Evolutionary conservation across 2,329 filamentous ascomycete species (phyloP).

Genomic region (Aciculosporium take): DNA sequence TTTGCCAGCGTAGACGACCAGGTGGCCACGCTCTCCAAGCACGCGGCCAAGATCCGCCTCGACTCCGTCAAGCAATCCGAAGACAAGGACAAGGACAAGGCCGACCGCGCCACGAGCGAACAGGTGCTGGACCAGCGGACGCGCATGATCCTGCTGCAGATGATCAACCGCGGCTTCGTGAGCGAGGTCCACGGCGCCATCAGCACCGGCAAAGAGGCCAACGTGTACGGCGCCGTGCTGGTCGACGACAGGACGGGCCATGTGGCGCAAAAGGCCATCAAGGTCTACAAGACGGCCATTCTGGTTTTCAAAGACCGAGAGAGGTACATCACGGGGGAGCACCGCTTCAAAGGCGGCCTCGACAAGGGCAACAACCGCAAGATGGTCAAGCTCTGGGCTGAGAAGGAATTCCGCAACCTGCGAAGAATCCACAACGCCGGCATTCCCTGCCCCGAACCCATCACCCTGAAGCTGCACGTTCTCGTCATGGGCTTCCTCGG

Average conservation of each 20-base stretch:
- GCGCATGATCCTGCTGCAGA: conserved; percentile 86
- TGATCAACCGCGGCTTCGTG: conserved; percentile 84
- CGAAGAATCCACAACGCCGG: conserved; percentile 69
- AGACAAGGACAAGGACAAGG: conserved; percentile 64
- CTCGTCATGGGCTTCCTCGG: conserved; percentile 91
- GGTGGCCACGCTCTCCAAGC: conserved; percentile 66
- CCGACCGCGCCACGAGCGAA: conserved; percentile 84
- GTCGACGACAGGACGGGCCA: conserved; percentile 38
- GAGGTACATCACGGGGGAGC: conserved; percentile 89
- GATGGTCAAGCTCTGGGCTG: conserved; percentile 98
- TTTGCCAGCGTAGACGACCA: conserved; percentile 73
- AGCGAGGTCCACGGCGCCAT: conserved; percentile 89
- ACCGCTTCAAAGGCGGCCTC: conserved; percentile 77
- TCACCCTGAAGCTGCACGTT: conserved; percentile 84
- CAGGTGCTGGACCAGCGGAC: conserved; percentile 90
- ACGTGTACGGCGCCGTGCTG: conserved; percentile 83
- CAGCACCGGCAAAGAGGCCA: conserved; percentile 94
- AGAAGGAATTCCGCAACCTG: conserved; percentile 95
- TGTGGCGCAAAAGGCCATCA: conserved; percentile 70
- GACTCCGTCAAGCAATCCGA: conserved; percentile 44
- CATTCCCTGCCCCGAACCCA: conserved; percentile 80
- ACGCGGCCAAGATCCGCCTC: conserved; percentile 74
- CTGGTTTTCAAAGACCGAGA: conserved; percentile 96
- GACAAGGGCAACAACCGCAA: conserved; percentile 90
- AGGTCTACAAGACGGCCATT: conserved; percentile 98